Evolutionary conservation across 352 stramenopile species (phyloP).

Genomic region (Phytopythium delawarense): DNA sequence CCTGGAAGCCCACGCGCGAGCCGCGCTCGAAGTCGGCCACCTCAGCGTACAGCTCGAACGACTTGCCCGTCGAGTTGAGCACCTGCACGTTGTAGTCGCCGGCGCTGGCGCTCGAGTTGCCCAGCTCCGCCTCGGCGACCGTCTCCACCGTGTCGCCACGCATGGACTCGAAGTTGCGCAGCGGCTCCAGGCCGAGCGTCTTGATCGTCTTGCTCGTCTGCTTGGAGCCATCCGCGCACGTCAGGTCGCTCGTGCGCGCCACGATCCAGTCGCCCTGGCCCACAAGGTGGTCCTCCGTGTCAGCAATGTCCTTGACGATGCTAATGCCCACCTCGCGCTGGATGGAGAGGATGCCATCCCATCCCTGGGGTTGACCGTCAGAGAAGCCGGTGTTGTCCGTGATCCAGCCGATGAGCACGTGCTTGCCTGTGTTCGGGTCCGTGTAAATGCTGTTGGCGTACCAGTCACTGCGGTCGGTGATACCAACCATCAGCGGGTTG

Average conservation of each 20-base stretch:
- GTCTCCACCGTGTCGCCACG: conserved; percentile 38
- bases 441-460: conserved; percentile 70
- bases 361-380: conserved; percentile 50
- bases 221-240: conserved; percentile 16
- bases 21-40: conserved; percentile 37
- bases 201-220: conserved; percentile 61
- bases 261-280: conserved; percentile 60
- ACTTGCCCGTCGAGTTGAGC: conserved; percentile 38
- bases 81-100: conserved; percentile 16
- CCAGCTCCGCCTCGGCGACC: conserved; percentile 23
- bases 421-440: conserved; percentile 45
- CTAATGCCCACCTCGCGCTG: conserved; percentile 46
- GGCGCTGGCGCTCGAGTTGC: conserved; percentile 15
- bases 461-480: conserved; percentile 62
- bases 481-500: conserved; percentile 48
- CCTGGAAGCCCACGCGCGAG: conserved; percentile 50
- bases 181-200: conserved; percentile 45
- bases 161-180: conserved; percentile 41
- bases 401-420: conserved; percentile 64
- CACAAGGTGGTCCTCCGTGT: conserved; percentile 38
- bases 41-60: conserved; percentile 51
- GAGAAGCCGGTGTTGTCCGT: conserved; percentile 48
- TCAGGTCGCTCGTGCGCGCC: conserved; percentile 26
- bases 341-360: conserved; percentile 61
- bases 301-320: conserved; percentile 48